Conservation (phyloP, 2,329 filamentous ascomycete species). For the Trichoderma sp. region DNA sequence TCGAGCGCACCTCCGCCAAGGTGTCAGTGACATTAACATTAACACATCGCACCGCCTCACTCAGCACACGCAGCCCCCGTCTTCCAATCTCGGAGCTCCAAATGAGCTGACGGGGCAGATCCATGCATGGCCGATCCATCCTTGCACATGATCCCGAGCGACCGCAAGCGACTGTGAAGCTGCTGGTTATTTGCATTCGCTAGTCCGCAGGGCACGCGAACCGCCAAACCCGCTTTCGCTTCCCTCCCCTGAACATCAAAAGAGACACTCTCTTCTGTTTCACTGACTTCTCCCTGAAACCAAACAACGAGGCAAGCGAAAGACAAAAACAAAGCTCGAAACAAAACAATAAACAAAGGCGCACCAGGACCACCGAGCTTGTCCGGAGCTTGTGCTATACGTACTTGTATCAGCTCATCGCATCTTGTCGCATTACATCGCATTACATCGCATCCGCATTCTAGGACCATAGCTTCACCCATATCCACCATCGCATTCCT, state of each 20-base stretch:
- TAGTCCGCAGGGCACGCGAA: constrained; percentile 4
- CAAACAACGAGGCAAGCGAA: neutral
- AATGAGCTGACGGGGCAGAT: constrained; percentile 20
- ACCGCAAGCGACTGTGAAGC: constrained; percentile 10
- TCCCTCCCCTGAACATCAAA: constrained; percentile 14
- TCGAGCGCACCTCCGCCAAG: neutral
- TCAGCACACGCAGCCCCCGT: neutral
- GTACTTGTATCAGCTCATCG: neutral
- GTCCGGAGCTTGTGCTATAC: neutral
- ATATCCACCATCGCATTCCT: neutral
- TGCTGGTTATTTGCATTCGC: constrained; percentile 10
- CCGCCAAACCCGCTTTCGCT: constrained; percentile 17
- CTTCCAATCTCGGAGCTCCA: constrained; percentile 14
- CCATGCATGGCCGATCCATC: constrained; percentile 17
- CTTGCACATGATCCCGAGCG: constrained; percentile 19
- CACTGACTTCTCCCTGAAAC: constrained; percentile 12
- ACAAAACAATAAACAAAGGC: neutral
- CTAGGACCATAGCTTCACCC: neutral
- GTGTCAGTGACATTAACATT: neutral
- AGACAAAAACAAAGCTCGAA: constrained; percentile 10
- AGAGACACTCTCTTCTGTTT: constrained; percentile 3
- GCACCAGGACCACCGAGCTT: neutral
- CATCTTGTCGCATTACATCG: neutral
- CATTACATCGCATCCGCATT: neutral
- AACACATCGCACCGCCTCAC: constrained; percentile 8